A percentile compares a stretch with the other conserved stretches of the same genome.
Evolutionary conservation across 805 yeast species (phyloP).

Genomic region (Spathaspora passalidarum): DNA sequence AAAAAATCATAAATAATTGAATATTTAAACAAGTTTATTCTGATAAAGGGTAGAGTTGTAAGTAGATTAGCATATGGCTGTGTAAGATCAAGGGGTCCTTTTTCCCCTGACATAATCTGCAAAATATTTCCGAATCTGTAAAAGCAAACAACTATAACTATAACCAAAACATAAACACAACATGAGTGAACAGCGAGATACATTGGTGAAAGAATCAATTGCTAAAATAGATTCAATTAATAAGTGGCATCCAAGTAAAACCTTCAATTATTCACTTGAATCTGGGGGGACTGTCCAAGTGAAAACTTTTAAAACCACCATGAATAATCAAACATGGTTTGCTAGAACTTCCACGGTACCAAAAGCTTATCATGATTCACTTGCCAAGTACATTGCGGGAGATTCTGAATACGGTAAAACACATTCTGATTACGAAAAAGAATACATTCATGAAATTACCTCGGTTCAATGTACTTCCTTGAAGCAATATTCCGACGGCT

Average conservation of each 20-base stretch:
- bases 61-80: too few relatives aligned
- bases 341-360: conserved; percentile 1
- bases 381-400: conserved; percentile 5
- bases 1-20: too few relatives aligned
- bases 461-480: conserved; percentile 13
- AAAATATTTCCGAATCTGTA: too few relatives aligned
- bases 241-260: conserved; percentile 2
- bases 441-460: conserved; percentile 34
- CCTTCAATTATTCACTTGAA: neutral
- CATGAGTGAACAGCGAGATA: too few relatives aligned
- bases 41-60: too few relatives aligned
- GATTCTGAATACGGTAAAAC: conserved; percentile 9
- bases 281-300: neutral
- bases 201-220: conserved; percentile 1
- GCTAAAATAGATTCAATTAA: neutral
- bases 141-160: too few relatives aligned
- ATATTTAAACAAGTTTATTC: too few relatives aligned
- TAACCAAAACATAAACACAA: too few relatives aligned
- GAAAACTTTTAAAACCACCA: neutral
- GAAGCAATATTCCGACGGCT: conserved; percentile 13
- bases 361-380: neutral
- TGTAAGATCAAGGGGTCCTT: too few relatives aligned
- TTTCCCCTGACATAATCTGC: too few relatives aligned
- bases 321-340: conserved; percentile 5
- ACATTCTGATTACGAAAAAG: conserved; percentile 35